These are phyloP conservation scores for Entomortierella lignicola DNA, from an alignment of 192 early-diverging fungal genomes.

Conservation along the genomic window DNA sequence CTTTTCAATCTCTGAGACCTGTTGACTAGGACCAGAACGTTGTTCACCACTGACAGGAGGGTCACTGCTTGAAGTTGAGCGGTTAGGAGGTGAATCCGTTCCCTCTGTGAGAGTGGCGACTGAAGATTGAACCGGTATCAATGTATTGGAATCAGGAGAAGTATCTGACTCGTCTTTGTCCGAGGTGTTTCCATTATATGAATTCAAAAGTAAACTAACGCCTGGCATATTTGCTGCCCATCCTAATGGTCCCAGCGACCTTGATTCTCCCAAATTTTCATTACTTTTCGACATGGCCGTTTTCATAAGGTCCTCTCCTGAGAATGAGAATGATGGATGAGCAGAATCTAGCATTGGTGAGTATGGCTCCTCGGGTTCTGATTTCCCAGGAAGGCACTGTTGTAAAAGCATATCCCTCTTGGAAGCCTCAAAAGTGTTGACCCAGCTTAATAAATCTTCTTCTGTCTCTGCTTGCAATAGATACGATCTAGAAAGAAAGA, in stretches of 20 bases:
- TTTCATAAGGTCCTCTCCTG: slow-evolving; percentile 28
- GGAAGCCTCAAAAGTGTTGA: slow-evolving; percentile 68
- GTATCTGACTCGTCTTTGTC: not conserved
- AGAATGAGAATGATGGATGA: slow-evolving; percentile 24
- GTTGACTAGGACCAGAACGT: slow-evolving; percentile 22
- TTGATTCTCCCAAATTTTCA: slow-evolving; percentile 12
- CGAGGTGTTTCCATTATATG: slow-evolving; percentile 10
- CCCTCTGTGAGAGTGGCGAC: not conserved
- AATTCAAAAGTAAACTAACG: slow-evolving; percentile 37
- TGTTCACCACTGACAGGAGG: not conserved
- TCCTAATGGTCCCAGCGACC: slow-evolving; percentile 2
- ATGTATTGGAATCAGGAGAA: not conserved
- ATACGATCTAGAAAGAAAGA: slow-evolving; percentile 42
- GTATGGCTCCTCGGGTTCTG: slow-evolving; percentile 38
- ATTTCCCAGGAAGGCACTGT: slow-evolving; percentile 18
- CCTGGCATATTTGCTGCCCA: slow-evolving; percentile 49
- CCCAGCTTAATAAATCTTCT: slow-evolving; percentile 76
- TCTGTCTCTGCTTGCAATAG: slow-evolving; percentile 77
- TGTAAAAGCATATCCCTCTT: slow-evolving; percentile 56
- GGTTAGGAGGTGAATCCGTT: slow-evolving; percentile 1
- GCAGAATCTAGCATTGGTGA: slow-evolving; percentile 39
- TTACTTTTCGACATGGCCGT: not conserved
- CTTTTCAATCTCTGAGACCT: slow-evolving; percentile 43
- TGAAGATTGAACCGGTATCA: not conserved
- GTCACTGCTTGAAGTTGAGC: slow-evolving; percentile 9